These are phyloP conservation scores for Ottelia alismoides DNA, from an alignment of 106 monocot species.

Conservation along the genomic window DNA sequence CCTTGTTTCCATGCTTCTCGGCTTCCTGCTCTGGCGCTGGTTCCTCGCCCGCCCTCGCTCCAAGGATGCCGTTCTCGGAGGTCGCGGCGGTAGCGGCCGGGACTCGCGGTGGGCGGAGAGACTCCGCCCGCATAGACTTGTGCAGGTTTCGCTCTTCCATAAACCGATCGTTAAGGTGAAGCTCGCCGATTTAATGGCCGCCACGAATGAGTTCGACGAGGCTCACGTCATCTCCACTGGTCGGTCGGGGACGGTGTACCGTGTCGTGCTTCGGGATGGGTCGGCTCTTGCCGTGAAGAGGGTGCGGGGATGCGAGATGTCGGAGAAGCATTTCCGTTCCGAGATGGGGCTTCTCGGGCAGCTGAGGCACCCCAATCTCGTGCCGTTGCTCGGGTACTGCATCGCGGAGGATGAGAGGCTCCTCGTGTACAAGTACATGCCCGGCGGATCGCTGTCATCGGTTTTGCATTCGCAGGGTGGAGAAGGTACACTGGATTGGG, in stretches of 20 bases:
- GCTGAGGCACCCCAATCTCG: conserved; percentile 81
- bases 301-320: conserved; percentile 36
- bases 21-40: conserved; percentile 8
- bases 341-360: conserved; percentile 59
- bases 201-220: conserved; percentile 54
- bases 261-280: conserved; percentile 62
- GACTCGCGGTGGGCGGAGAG: conserved; percentile 43
- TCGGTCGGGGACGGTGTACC: conserved; percentile 53
- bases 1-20: conserved; percentile 8
- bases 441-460: conserved; percentile 33
- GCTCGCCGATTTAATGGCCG: conserved; percentile 70
- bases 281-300: conserved; percentile 79
- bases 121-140: conserved; percentile 32
- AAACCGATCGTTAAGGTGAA: conserved; percentile 85
- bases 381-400: conserved; percentile 77
- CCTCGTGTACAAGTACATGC: conserved; percentile 79
- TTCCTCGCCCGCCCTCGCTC: conserved; percentile 4
- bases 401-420: conserved; percentile 72
- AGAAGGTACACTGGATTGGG: conserved; percentile 37
- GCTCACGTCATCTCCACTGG: conserved; percentile 41
- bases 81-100: conserved; percentile 1
- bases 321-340: conserved; percentile 61
- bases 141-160: conserved; percentile 67
- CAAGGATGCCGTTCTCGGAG: not conserved
- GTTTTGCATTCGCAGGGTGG: not conserved